Percentiles rank a stretch among this genome's conserved stretches.
These are phyloP conservation scores for Talaromyces islandicus DNA, from an alignment of 2,329 filamentous ascomycete genomes.

Conservation along the genomic window DNA sequence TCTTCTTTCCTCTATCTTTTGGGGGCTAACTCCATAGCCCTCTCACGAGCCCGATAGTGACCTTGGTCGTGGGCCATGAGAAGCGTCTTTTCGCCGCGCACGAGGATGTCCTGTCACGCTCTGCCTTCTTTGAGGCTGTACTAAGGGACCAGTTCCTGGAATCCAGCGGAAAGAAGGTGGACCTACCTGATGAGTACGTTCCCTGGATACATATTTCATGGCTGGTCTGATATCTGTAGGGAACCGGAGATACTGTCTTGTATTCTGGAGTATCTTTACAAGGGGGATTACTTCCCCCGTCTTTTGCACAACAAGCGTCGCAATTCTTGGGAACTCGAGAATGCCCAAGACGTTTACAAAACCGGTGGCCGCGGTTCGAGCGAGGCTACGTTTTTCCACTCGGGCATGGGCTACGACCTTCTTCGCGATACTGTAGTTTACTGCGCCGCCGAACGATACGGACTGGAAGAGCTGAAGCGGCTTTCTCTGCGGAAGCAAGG, in stretches of 20 bases:
- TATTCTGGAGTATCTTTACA: conserved; percentile 94
- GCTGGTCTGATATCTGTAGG: conserved; percentile 47
- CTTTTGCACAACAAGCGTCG: conserved; percentile 80
- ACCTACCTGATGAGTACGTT: conserved; percentile 59
- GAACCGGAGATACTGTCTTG: conserved; percentile 91
- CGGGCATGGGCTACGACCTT: conserved; percentile 67
- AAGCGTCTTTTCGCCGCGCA: conserved; percentile 90
- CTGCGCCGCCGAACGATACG: conserved; percentile 85
- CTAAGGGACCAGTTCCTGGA: conserved; percentile 69
- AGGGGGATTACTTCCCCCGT: conserved; percentile 90
- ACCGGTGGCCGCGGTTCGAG: conserved; percentile 56
- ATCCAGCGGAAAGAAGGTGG: conserved; percentile 65
- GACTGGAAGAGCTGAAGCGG: conserved; percentile 84
- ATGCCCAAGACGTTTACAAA: conserved; percentile 51
- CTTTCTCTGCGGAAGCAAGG: conserved; percentile 92
- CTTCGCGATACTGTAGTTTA: conserved; percentile 92
- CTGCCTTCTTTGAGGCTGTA: conserved; percentile 72
- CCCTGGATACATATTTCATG: too few relatives aligned
- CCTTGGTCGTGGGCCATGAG: conserved; percentile 75
- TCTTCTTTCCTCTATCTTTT: neutral
- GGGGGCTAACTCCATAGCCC: conserved; percentile 23
- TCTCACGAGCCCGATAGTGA: conserved; percentile 71
- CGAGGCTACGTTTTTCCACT: conserved; percentile 72
- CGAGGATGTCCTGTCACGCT: conserved; percentile 82
- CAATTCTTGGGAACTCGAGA: conserved; percentile 86